A percentile compares a stretch with the other conserved stretches of the same genome.
Conservation (phyloP, 1,284 basidiomycete species). For the Cerioporus squamosus region DNA sequence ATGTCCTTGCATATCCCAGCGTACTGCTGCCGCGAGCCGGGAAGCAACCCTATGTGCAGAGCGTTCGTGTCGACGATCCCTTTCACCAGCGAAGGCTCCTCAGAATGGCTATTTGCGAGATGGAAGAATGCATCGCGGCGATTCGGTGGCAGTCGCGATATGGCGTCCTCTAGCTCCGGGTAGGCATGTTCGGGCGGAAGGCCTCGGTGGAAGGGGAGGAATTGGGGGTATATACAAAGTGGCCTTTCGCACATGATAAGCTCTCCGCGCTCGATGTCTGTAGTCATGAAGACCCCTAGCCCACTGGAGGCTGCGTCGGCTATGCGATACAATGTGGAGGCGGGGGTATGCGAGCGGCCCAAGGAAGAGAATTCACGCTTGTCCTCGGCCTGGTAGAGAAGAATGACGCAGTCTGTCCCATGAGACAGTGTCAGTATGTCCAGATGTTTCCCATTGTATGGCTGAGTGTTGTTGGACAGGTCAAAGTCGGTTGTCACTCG, state of each 20-base stretch:
- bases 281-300: conserved; percentile 17
- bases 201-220: conserved; percentile 4
- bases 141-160: neutral
- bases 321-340: neutral
- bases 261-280: conserved; percentile 8
- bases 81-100: conserved; percentile 4
- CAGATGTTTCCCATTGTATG: no score
- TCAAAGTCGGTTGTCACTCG: no score
- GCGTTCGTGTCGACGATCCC: conserved; percentile 28
- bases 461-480: no score
- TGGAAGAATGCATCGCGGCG: conserved; percentile 6
- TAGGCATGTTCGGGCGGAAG: conserved; percentile 2
- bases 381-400: no score
- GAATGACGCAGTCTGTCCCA: no score
- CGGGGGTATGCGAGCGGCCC: no score
- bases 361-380: no score
- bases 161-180: conserved; percentile 8
- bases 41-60: conserved; percentile 14
- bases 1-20: conserved; percentile 20
- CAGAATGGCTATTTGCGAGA: conserved; percentile 12
- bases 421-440: no score
- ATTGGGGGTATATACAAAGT: conserved; percentile 17
- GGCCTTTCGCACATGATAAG: conserved; percentile 21
- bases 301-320: conserved; percentile 1
- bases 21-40: conserved; percentile 8